A percentile compares a stretch with the other conserved stretches of the same genome.
Conservation (phyloP, 345 rosid genomes). For the Raphanus raphanistrum region DNA sequence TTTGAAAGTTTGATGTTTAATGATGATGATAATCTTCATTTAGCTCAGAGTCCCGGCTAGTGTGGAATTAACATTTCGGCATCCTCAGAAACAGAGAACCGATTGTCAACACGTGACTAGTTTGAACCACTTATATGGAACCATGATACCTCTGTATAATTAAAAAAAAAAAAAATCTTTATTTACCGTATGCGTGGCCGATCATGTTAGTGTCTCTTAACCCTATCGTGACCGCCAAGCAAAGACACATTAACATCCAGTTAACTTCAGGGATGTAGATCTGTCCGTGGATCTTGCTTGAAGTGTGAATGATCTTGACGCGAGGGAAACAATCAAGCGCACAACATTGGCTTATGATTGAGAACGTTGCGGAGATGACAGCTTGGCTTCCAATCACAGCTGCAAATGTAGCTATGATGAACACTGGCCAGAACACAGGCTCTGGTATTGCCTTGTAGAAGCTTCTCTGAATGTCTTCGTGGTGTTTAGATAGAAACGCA, state of each 20-base stretch:
- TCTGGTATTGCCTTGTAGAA: slow-evolving; percentile 91
- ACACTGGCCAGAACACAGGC: slow-evolving; percentile 83
- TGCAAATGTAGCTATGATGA: slow-evolving; percentile 78
- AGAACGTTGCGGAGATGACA: slow-evolving; percentile 85
- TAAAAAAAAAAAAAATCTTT: not conserved
- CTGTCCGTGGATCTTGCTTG: slow-evolving; percentile 74
- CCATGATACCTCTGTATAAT: too few relatives aligned
- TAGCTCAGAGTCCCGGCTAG: too few relatives aligned
- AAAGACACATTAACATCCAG: slow-evolving; percentile 84
- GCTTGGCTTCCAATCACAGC: slow-evolving; percentile 91
- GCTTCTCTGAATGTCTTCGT: slow-evolving; percentile 72
- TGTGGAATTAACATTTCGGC: too few relatives aligned
- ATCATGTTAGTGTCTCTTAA: slow-evolving; percentile 67
- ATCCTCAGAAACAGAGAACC: too few relatives aligned
- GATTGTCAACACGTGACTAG: too few relatives aligned
- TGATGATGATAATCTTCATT: not conserved
- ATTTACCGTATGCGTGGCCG: slow-evolving; percentile 81
- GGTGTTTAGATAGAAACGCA: slow-evolving; percentile 76
- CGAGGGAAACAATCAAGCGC: slow-evolving; percentile 88
- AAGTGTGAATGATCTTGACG: slow-evolving; percentile 77
- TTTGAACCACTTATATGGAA: too few relatives aligned
- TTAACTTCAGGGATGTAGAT: slow-evolving; percentile 90
- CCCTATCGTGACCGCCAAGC: slow-evolving; percentile 71
- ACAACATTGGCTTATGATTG: slow-evolving; percentile 79
- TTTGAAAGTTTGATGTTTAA: not conserved